Conservation (phyloP, 2,329 filamentous ascomycete genomes). For the Elsinoe perseae region DNA sequence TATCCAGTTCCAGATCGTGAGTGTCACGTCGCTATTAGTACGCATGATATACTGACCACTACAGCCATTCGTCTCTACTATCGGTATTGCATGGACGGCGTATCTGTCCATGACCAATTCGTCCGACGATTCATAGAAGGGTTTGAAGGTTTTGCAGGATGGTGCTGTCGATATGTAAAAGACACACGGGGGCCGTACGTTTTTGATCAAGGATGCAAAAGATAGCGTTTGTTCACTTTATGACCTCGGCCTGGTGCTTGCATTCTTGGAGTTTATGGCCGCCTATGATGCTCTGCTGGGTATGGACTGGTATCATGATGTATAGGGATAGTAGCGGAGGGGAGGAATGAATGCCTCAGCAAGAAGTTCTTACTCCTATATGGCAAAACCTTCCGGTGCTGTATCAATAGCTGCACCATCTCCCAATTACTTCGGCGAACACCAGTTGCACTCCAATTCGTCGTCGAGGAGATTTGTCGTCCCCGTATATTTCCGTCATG, state of each 20-base stretch:
- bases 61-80: slow-evolving; percentile 87
- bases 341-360: neutral
- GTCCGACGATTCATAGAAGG: slow-evolving; percentile 54
- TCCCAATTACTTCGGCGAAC: too few relatives aligned
- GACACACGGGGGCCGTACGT: neutral
- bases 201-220: neutral
- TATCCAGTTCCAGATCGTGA: slow-evolving; percentile 89
- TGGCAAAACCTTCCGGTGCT: too few relatives aligned
- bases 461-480: neutral
- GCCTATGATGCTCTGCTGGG: neutral
- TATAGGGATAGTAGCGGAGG: neutral
- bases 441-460: neutral
- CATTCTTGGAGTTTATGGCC: neutral
- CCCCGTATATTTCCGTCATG: neutral
- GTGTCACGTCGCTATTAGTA: slow-evolving; percentile 32
- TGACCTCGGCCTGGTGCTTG: neutral
- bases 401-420: too few relatives aligned
- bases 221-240: neutral
- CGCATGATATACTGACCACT: slow-evolving; percentile 16
- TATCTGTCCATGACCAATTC: slow-evolving; percentile 91
- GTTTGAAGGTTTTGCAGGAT: slow-evolving; percentile 1
- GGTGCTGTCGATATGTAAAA: neutral
- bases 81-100: slow-evolving; percentile 96
- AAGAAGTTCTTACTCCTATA: too few relatives aligned
- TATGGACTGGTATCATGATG: neutral